phyloP scores from a whole-genome alignment of 1,284 basidiomycete species.

The Xerocomus amazonicus region DNA sequence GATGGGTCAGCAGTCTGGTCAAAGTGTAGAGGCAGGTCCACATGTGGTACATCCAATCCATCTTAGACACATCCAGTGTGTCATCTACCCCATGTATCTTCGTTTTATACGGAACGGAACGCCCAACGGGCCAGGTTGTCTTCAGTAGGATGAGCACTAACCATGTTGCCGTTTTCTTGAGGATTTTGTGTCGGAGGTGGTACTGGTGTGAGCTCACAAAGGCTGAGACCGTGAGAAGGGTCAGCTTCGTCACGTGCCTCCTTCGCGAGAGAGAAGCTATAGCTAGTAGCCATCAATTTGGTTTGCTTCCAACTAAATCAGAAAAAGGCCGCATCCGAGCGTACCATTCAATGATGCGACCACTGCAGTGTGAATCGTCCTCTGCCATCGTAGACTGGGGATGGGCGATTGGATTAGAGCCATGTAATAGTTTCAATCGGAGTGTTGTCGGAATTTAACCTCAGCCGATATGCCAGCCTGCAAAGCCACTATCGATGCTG shows the following conservation, averaged over 20 bases:
- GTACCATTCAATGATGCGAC: too few species aligned
- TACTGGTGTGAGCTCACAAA: conserved; percentile 4
- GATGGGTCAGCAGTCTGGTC: conserved; percentile 27
- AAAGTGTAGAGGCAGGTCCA: neutral
- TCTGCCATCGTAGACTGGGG: too few species aligned
- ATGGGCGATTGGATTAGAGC: too few species aligned
- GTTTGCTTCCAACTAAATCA: too few species aligned
- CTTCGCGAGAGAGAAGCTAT: too few species aligned
- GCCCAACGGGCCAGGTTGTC: conserved; percentile 2
- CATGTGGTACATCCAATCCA: conserved; percentile 23
- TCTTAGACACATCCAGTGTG: conserved; percentile 14
- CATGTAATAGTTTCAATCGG: too few species aligned
- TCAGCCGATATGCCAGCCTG: too few species aligned
- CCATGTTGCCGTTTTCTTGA: conserved; percentile 41
- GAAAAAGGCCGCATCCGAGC: too few species aligned
- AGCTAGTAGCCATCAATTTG: too few species aligned
- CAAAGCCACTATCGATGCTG: too few species aligned
- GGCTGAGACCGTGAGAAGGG: conserved; percentile 24
- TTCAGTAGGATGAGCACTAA: conserved; percentile 26
- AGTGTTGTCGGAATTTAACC: too few species aligned
- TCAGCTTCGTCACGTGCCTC: conserved; percentile 3
- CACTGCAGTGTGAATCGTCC: too few species aligned
- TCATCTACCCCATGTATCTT: neutral
- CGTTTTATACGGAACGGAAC: conserved; percentile 28
- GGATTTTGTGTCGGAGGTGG: conserved; percentile 27